phyloP scores from a whole-genome alignment of 2,329 filamentous ascomycete genomes.

The Aspergillus uvarum region DNA sequence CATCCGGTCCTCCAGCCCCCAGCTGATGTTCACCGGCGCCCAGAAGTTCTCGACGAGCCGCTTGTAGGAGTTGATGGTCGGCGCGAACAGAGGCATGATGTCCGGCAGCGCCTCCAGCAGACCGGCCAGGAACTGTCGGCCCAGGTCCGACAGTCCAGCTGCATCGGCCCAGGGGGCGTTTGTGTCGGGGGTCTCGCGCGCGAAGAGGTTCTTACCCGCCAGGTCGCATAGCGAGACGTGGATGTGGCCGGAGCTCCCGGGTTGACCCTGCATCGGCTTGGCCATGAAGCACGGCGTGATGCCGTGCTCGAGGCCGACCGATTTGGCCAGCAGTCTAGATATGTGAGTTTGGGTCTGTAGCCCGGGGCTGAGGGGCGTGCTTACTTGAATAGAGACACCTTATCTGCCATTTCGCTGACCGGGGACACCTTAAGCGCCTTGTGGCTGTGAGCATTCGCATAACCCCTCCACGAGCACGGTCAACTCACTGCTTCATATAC shows the following conservation, averaged over 20 bases:
- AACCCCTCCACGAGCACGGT: background rate
- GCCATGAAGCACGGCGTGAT: slow-evolving; percentile 98
- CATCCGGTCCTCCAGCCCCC: slow-evolving; percentile 90
- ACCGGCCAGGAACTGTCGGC: slow-evolving; percentile 87
- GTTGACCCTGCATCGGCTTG: slow-evolving; percentile 83
- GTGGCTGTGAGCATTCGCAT: background rate
- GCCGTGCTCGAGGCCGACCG: slow-evolving; percentile 75
- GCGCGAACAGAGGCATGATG: slow-evolving; percentile 90
- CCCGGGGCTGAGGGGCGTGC: background rate
- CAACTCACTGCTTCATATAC: slow-evolving; percentile 78
- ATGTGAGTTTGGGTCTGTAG: slow-evolving; percentile 4
- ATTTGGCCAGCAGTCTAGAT: slow-evolving; percentile 73
- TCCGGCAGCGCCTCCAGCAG: slow-evolving; percentile 83
- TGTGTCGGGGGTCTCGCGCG: slow-evolving; percentile 67
- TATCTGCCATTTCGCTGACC: slow-evolving; percentile 83
- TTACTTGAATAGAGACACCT: slow-evolving; percentile 82
- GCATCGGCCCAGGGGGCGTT: slow-evolving; percentile 72
- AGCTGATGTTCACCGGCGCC: slow-evolving; percentile 94
- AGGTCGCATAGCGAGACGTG: slow-evolving; percentile 82
- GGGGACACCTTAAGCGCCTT: slow-evolving; percentile 80
- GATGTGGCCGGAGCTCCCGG: slow-evolving; percentile 92
- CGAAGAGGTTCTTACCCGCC: slow-evolving; percentile 76
- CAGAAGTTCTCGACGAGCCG: slow-evolving; percentile 97
- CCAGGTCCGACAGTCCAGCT: slow-evolving; percentile 78
- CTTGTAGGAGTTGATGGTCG: slow-evolving; percentile 96